Evolutionary conservation across 2,329 filamentous ascomycete genomes (phyloP).

Genomic region (Fusarium pseudocircinatum): DNA sequence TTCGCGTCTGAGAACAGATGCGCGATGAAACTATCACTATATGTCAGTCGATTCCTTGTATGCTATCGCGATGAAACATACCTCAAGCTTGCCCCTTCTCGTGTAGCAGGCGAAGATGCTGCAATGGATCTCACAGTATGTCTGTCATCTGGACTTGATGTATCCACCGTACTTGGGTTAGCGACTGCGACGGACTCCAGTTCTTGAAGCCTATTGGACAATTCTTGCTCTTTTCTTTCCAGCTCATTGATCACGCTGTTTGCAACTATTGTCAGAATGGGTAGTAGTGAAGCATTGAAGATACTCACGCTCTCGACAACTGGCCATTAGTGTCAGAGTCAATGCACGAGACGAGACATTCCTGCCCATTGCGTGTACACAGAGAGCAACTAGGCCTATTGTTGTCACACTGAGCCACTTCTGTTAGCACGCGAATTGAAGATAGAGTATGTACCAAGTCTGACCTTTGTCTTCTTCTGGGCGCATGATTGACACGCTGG

Average conservation of each 20-base stretch:
- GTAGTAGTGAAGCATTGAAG: too few species aligned
- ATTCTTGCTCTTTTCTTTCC: slow-evolving; percentile 6
- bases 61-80: too few species aligned
- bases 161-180: neutral
- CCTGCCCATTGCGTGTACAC: neutral
- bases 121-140: slow-evolving; percentile 12
- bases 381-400: slow-evolving; percentile 7
- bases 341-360: neutral
- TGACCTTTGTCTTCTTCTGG: slow-evolving; percentile 14
- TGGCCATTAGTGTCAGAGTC: neutral
- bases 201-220: neutral
- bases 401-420: slow-evolving; percentile 1
- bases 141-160: slow-evolving; percentile 7
- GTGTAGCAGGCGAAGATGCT: slow-evolving; percentile 2
- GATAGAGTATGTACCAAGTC: neutral
- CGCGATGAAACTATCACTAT: slow-evolving; percentile 5
- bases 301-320: neutral
- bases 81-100: slow-evolving; percentile 13
- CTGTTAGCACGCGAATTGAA: neutral
- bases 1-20: slow-evolving; percentile 1
- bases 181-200: neutral
- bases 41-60: too few species aligned
- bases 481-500: slow-evolving; percentile 22
- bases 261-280: rapidly evolving
- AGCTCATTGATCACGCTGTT: slow-evolving; percentile 6